Conservation (phyloP, 2,329 filamentous ascomycete genomes). For the Phaeosphaeriaceae sp. region DNA sequence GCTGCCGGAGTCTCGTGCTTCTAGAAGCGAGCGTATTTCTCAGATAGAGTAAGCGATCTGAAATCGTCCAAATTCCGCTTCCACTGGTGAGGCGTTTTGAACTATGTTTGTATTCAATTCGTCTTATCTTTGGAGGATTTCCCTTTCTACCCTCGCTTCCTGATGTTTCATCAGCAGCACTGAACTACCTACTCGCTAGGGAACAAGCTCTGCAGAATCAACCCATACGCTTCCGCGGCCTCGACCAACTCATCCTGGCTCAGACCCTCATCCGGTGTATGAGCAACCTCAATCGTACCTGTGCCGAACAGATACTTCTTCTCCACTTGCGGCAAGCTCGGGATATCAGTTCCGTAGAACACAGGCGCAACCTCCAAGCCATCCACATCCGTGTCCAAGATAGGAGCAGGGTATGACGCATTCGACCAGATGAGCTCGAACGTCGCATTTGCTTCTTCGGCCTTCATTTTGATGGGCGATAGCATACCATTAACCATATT, state of each 20-base stretch:
- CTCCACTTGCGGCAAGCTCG: conserved; percentile 26
- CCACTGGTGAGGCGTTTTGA: not conserved
- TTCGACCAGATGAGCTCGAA: conserved; percentile 21
- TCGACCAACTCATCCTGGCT: conserved; percentile 27
- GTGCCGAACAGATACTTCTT: conserved; percentile 31
- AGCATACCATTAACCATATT: conserved; percentile 27
- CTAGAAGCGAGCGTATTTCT: too few relatives aligned
- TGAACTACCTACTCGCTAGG: not conserved
- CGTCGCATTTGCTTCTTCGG: conserved; percentile 17
- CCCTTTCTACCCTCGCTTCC: not conserved
- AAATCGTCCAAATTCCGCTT: too few relatives aligned
- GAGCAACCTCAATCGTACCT: conserved; percentile 30
- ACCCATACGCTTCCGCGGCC: conserved; percentile 30
- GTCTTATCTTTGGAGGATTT: too few relatives aligned
- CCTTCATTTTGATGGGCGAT: conserved; percentile 19
- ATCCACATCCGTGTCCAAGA: conserved; percentile 29
- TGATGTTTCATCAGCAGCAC: too few relatives aligned
- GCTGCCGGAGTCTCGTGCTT: not conserved
- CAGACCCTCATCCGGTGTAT: conserved; percentile 29
- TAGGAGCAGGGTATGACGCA: conserved; percentile 16
- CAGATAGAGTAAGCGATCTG: too few relatives aligned
- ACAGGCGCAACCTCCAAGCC: conserved; percentile 31
- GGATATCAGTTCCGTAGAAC: conserved; percentile 35
- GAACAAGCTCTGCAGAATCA: conserved; percentile 28
- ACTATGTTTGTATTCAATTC: too few relatives aligned